Evolutionary conservation across 2,329 filamentous ascomycete species (phyloP).

Genomic region (Diaporthe sp.): DNA sequence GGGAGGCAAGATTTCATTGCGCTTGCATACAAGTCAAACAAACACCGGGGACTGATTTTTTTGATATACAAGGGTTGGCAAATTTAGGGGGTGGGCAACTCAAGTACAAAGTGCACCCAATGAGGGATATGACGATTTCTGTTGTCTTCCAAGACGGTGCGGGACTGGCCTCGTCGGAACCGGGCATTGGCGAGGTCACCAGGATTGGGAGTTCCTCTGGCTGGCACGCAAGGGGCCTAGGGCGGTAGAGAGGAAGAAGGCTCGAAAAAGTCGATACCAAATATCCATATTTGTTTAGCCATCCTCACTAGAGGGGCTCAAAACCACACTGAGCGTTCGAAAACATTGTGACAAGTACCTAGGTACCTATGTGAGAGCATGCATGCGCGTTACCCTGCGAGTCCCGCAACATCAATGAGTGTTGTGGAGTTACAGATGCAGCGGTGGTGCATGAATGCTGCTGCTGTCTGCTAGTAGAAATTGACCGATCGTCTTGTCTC

Average conservation of each 20-base stretch:
- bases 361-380: background rate
- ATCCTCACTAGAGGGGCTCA: slow-evolving; percentile 26
- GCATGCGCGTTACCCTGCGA: background rate
- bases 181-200: slow-evolving; percentile 1
- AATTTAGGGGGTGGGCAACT: background rate
- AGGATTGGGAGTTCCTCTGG: slow-evolving; percentile 3
- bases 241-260: slow-evolving; percentile 24
- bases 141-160: slow-evolving; percentile 24
- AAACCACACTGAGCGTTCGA: background rate
- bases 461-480: background rate
- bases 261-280: slow-evolving; percentile 35
- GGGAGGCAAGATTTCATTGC: slow-evolving; percentile 29
- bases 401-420: background rate
- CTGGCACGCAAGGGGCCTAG: slow-evolving; percentile 10
- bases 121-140: slow-evolving; percentile 23
- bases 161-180: slow-evolving; percentile 27
- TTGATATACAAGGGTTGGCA: background rate
- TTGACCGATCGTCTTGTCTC: background rate
- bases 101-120: slow-evolving; percentile 20
- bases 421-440: background rate
- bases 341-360: background rate
- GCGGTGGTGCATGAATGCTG: background rate
- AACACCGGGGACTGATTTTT: background rate
- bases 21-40: slow-evolving; percentile 37
- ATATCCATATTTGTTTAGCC: slow-evolving; percentile 24